Evolutionary conservation across 352 stramenopile species (phyloP), one percentile per base, ranked within the genome.

Genomic region (Phytophthora sansomeana): DNA sequence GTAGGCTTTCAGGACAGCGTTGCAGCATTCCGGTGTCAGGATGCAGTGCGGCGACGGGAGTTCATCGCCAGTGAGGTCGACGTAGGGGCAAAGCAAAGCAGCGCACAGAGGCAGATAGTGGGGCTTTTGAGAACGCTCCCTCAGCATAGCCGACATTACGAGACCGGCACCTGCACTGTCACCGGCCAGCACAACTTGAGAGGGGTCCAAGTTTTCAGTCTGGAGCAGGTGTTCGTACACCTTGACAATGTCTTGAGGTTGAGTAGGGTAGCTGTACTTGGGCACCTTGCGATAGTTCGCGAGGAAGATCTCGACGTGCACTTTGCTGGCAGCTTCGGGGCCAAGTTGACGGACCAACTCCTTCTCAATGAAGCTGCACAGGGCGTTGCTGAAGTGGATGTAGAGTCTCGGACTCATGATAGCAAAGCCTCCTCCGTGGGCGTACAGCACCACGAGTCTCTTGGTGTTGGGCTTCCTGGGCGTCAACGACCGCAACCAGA

Each of bases 271-370:
- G 49, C 63, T 69, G 61, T 75, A 51, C 60, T 82, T 78, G n/a
- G 79, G 79, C 11, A 70, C 53, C 46, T 85, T 85, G 36, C 66
- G 76, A 49, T 85, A 87, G 63, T 84, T 87, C 9, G 72, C 74
- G 19, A 85, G 38, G 24, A 85, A 69, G 17, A 85, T 66, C 38
- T 85, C 68, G 2, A 87, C 72, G 5, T 72, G 52, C 28, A 75
- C 51, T 9, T 67, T 59, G 16, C 17, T 35, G 2, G 46, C 52
- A 2, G 36, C 46, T 29, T 60, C 19, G 0, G 19, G 36, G 0
- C 60, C 48, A 33, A 70, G 57, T 28, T 69, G 56, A 32, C 35
- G 44, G 5, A 26, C 26, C 4, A 82, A 61, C 56, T 81, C 51
- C 38, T 66, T 63, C 42, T 68, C 44, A n/a, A 78, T 63, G 44